Evolutionary conservation across 768 basidiomycete species (phyloP).

Genomic region (Tricholoma saponaceum): DNA sequence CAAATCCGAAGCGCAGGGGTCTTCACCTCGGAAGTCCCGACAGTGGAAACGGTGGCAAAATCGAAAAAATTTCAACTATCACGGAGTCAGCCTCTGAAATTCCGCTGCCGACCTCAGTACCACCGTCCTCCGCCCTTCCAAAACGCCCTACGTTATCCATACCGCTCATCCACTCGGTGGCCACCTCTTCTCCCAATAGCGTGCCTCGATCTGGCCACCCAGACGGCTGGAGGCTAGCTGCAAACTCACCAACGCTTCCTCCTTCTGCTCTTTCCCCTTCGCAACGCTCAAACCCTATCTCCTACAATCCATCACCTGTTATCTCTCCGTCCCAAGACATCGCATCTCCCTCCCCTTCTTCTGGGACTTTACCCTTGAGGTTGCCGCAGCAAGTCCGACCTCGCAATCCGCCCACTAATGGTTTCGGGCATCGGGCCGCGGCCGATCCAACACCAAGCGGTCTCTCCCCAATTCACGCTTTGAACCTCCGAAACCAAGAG

Average conservation of each 20-base stretch:
- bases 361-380: conserved; percentile 8
- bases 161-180: conserved; percentile 12
- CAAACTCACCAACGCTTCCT: not conserved
- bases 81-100: conserved; percentile 10
- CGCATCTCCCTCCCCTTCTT: conserved; percentile 5
- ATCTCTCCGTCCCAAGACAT: conserved; percentile 5
- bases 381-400: conserved; percentile 14
- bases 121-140: conserved; percentile 9
- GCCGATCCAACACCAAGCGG: not conserved
- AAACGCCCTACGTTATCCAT: conserved; percentile 18
- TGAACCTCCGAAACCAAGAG: not conserved
- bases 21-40: conserved; percentile 10
- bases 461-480: conserved; percentile 2
- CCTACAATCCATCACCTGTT: conserved; percentile 12
- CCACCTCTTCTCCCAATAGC: conserved; percentile 1
- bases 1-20: conserved; percentile 14
- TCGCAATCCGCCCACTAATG: conserved; percentile 15
- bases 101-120: conserved; percentile 6
- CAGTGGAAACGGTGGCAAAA: not conserved
- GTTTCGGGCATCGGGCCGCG: conserved; percentile 14
- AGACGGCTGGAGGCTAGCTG: not conserved
- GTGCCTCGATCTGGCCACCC: not conserved
- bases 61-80: conserved; percentile 12
- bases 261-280: not conserved
- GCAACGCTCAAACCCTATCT: conserved; percentile 12